Base-by-base conservation (phyloP, 2,329 filamentous ascomycete species). In the Cercospora sesami region DNA sequence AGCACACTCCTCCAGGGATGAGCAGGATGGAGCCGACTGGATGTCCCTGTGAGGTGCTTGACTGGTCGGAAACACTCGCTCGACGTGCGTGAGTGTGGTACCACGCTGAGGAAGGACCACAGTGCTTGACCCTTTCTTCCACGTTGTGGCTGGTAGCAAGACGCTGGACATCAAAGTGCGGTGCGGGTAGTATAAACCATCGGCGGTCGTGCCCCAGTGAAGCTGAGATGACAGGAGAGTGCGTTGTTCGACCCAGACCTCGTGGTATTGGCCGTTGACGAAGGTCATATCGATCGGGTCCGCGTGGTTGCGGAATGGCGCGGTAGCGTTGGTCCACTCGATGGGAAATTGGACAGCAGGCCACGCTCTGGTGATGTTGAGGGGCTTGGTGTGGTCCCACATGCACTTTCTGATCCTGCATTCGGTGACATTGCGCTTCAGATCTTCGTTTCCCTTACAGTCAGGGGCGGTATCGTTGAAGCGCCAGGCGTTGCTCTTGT, bases 341-440 rank as follows among this genome's bases (percentile, higher is more conserved):
- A 63, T 36, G 33, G 63, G 60, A 55, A 57, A 62, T 39, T 61
- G 53, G 59, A 66, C 23, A 48, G 68, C 68, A 16, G 66, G 68
- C 60, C 65, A 63, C 16, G 64, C 58, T 36, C 60, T 68, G 10
- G 65, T 69, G 55, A 70, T 63, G 61, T 66, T 65, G 36, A 70
- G 61, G 10, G 65, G 65, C 61, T 70, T 62, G 23, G 48, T 30
- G 59, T 65, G 53, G 3, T 69, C 62, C 59, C 60, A 68, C 63
- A 71, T 64, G 45, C 69, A 71, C 39, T 42, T 57, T 23, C 62
- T 28, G 55, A 66, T 51, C 14, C 33, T 51, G 59, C 69, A 71
- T 3, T 63, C 36, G 10, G 59, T 62, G 30, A 61, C 64, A 36
- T 67, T 63, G 8, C 28, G 33, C 18, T 65, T 61, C n/a, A 28